phyloP scores from a whole-genome alignment of 2,329 filamentous ascomycete species.

The Scedosporium apiospermum region DNA sequence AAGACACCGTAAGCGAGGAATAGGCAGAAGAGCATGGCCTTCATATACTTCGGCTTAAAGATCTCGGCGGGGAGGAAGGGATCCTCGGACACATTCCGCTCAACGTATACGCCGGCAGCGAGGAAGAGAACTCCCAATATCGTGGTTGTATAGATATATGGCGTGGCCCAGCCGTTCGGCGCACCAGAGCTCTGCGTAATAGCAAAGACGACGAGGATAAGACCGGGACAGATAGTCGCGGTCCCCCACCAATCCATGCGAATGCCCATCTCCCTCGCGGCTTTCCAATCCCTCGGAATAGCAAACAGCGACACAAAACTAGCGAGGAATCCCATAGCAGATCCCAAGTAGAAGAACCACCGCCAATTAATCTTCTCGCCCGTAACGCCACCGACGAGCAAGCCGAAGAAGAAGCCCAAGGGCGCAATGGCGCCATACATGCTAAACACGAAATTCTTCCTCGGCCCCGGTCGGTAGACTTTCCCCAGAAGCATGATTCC shows the following conservation, averaged over 20 bases:
- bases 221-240: constrained; percentile 41
- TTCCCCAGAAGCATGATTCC: constrained; percentile 61
- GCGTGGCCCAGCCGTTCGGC: constrained; percentile 50
- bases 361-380: constrained; percentile 53
- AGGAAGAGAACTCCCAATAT: constrained; percentile 45
- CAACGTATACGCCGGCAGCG: constrained; percentile 46
- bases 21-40: constrained; percentile 42
- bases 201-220: constrained; percentile 57
- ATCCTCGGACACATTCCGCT: constrained; percentile 48
- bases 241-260: constrained; percentile 55
- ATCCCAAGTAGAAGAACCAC: constrained; percentile 63
- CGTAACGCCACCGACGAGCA: constrained; percentile 55
- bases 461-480: constrained; percentile 58
- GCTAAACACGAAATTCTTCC: constrained; percentile 59
- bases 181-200: constrained; percentile 58
- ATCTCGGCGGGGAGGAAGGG: constrained; percentile 55
- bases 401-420: constrained; percentile 52
- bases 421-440: constrained; percentile 49
- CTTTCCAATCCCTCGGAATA: constrained; percentile 24
- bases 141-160: constrained; percentile 54
- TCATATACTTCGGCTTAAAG: constrained; percentile 54
- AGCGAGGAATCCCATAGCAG: constrained; percentile 30
- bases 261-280: constrained; percentile 20
- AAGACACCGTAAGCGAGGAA: constrained; percentile 44
- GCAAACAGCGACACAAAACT: constrained; percentile 32